A percentile compares a stretch with the other conserved stretches of the same genome.
phyloP scores from a whole-genome alignment of 1,284 basidiomycete genomes.

The Polyporus tsugae region DNA sequence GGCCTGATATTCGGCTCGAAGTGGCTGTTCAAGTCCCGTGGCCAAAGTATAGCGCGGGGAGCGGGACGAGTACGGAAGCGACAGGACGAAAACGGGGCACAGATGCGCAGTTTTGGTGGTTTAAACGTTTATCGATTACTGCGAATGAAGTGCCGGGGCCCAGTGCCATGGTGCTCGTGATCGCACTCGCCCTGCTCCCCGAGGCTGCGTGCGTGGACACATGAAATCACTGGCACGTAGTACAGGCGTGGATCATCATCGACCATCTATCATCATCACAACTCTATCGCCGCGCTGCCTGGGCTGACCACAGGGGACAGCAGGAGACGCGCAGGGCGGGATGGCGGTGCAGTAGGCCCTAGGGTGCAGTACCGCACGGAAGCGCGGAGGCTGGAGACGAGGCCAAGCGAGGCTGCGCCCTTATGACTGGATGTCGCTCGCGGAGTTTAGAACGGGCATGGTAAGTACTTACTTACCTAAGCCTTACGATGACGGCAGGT shows the following conservation, averaged over 20 bases:
- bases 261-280: background rate
- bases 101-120: constrained; percentile 4
- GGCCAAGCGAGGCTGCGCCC: background rate
- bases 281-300: background rate
- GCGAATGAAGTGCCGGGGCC: background rate
- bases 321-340: constrained; percentile 1
- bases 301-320: background rate
- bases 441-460: background rate
- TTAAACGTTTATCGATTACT: background rate
- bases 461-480: background rate
- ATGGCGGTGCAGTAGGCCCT: background rate
- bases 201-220: constrained; percentile 1
- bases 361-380: background rate
- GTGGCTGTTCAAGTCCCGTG: background rate
- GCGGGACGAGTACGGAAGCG: background rate
- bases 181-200: constrained; percentile 1
- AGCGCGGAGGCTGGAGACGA: constrained; percentile 1
- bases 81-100: background rate
- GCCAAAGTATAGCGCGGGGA: background rate
- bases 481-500: too few species aligned
- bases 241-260: background rate
- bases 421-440: background rate
- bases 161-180: background rate
- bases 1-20: background rate
- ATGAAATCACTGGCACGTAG: background rate